Conservation (phyloP, 306 rosid species). For the Malus domestica region DNA sequence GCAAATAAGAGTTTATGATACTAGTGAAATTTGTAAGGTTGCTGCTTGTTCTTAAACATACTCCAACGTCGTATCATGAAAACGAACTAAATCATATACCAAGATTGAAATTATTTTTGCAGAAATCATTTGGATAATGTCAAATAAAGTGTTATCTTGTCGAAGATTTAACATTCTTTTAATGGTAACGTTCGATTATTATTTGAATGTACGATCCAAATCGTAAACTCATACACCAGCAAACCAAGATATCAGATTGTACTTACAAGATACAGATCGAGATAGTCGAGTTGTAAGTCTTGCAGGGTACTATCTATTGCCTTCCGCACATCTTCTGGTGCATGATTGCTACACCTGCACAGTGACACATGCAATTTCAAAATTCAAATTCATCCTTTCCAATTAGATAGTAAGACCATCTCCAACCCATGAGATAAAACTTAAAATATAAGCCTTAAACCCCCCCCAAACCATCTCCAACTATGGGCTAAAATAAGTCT, state of each 20-base stretch:
- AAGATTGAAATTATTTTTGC: neutral
- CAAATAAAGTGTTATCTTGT: neutral
- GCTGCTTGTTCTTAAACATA: neutral
- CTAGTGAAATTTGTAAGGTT: neutral
- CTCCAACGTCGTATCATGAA: neutral
- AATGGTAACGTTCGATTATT: neutral
- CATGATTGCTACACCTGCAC: conserved; percentile 57
- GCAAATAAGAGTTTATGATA: neutral
- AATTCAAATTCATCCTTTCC: neutral
- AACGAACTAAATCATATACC: neutral
- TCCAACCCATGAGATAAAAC: too few relatives aligned
- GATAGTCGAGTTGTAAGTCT: conserved; percentile 65
- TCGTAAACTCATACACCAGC: neutral
- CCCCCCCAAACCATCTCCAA: too few relatives aligned
- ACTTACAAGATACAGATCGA: conserved; percentile 58
- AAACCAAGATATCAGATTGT: neutral
- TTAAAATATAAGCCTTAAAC: too few relatives aligned
- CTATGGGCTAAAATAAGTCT: too few relatives aligned
- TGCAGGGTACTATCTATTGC: conserved; percentile 49
- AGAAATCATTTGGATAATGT: neutral
- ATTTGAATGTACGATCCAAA: neutral
- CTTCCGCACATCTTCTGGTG: conserved; percentile 65
- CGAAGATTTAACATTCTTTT: neutral
- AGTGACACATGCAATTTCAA: neutral
- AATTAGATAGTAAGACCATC: neutral